A percentile compares a stretch with the other conserved stretches of the same genome.
These are phyloP conservation scores for Pestalotiopsis sp. DNA, from an alignment of 2,329 filamentous ascomycete genomes.

Conservation along the genomic window DNA sequence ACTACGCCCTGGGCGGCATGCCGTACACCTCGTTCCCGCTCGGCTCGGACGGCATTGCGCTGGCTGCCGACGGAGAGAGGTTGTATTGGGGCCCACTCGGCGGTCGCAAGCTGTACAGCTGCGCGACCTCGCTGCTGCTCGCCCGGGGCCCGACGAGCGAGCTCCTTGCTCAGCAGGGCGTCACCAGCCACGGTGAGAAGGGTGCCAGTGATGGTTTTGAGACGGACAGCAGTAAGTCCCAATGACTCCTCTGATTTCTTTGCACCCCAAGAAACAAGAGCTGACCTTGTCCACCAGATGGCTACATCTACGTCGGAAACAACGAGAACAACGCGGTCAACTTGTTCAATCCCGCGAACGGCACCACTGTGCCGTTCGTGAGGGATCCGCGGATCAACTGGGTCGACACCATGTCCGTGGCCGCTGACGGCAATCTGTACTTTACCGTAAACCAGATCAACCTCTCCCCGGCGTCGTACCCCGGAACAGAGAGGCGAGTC, in stretches of 20 bases:
- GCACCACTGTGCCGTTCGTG: slow-evolving; percentile 43
- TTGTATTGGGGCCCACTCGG: slow-evolving; percentile 49
- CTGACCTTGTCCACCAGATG: slow-evolving; percentile 24
- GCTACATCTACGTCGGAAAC: slow-evolving; percentile 50
- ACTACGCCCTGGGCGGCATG: slow-evolving; percentile 37
- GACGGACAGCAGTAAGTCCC: slow-evolving; percentile 41
- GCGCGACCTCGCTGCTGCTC: slow-evolving; percentile 41
- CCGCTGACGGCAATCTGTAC: slow-evolving; percentile 51
- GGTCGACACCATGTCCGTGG: slow-evolving; percentile 49
- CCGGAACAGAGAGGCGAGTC: slow-evolving; percentile 20
- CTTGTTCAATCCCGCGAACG: slow-evolving; percentile 42
- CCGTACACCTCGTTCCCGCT: slow-evolving; percentile 41
- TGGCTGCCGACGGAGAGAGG: slow-evolving; percentile 48
- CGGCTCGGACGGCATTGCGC: slow-evolving; percentile 52
- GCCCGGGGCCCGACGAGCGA: slow-evolving; percentile 40
- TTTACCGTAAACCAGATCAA: slow-evolving; percentile 54
- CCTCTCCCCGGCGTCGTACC: slow-evolving; percentile 16
- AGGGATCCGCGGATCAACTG: slow-evolving; percentile 44
- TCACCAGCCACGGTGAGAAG: slow-evolving; percentile 46
- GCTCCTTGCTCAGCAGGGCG: slow-evolving; percentile 42
- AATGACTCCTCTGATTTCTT: not conserved
- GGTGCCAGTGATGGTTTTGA: slow-evolving; percentile 55
- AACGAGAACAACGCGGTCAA: slow-evolving; percentile 51
- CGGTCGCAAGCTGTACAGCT: slow-evolving; percentile 43
- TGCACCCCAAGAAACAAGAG: too few relatives aligned